Conservation (phyloP, 345 rosid species). For the Viola odorata region DNA sequence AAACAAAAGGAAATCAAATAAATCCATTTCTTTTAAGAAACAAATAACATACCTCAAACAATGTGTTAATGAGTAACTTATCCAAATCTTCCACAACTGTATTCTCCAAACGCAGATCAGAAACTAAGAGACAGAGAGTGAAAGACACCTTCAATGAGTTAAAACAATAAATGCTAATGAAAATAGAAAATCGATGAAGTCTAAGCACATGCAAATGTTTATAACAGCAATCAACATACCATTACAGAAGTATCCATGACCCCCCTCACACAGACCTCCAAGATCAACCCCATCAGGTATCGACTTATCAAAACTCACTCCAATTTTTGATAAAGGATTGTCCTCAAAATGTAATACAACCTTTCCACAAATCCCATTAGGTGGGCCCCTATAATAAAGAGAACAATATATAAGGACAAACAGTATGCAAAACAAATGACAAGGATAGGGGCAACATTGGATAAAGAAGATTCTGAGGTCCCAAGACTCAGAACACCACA, state of each 20-base stretch:
- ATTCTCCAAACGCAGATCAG: conserved; percentile 62
- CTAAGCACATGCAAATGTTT: conserved; percentile 3
- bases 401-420: neutral
- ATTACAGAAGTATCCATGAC: conserved; percentile 76
- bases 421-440: neutral
- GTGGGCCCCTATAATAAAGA: conserved; percentile 51
- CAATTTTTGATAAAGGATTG: conserved; percentile 73
- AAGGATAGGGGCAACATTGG: neutral
- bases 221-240: conserved; percentile 35
- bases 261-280: conserved; percentile 59
- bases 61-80: conserved; percentile 54
- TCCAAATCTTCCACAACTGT: conserved; percentile 47
- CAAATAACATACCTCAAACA: conserved; percentile 67
- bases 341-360: conserved; percentile 59
- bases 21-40: neutral
- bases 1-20: conserved; percentile 7
- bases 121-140: conserved; percentile 30
- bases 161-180: conserved; percentile 12
- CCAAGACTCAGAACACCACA: neutral
- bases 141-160: conserved; percentile 16
- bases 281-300: conserved; percentile 85
- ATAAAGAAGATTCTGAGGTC: neutral
- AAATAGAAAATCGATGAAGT: neutral
- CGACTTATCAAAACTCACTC: conserved; percentile 77
- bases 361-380: conserved; percentile 57